Conservation (phyloP, 306 rosid species). For the Carpinus viminea region DNA sequence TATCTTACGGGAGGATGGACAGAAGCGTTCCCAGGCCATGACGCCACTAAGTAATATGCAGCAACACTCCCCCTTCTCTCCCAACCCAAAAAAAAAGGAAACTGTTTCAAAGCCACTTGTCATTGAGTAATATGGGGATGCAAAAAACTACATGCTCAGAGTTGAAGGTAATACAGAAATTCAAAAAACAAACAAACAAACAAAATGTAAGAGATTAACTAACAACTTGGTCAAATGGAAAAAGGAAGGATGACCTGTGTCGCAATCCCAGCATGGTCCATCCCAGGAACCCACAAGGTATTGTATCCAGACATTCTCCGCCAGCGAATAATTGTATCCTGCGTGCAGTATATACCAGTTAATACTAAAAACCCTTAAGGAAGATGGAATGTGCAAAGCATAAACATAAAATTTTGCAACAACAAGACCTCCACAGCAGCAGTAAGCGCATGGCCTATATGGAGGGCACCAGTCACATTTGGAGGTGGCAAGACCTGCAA, state of each 20-base stretch:
- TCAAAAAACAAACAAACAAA: background rate
- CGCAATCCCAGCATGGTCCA: slow-evolving; percentile 99
- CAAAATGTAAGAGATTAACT: background rate
- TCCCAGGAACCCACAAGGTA: slow-evolving; percentile 95
- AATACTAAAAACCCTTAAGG: background rate
- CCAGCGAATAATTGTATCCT: slow-evolving; percentile 98
- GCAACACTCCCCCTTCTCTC: background rate
- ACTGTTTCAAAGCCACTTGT: background rate
- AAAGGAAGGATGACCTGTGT: slow-evolving; percentile 74
- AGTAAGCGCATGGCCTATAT: slow-evolving; percentile 95
- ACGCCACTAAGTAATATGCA: background rate
- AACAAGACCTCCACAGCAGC: slow-evolving; percentile 82
- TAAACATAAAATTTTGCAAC: slow-evolving; percentile 15
- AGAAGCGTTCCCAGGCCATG: background rate
- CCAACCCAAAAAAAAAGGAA: background rate
- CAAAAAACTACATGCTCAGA: background rate
- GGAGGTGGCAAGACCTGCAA: slow-evolving; percentile 95
- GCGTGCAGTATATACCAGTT: slow-evolving; percentile 31
- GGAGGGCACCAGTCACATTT: slow-evolving; percentile 95
- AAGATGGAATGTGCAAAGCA: slow-evolving; percentile 12
- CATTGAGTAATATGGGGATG: background rate
- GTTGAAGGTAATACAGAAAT: background rate
- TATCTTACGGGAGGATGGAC: no score
- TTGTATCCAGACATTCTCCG: slow-evolving; percentile 91
- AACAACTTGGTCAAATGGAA: slow-evolving; percentile 6